Percentiles rank a stretch among this genome's conserved stretches.
Conservation (phyloP, 2,329 filamentous ascomycete genomes). For the Geoglossum cookeanum region DNA sequence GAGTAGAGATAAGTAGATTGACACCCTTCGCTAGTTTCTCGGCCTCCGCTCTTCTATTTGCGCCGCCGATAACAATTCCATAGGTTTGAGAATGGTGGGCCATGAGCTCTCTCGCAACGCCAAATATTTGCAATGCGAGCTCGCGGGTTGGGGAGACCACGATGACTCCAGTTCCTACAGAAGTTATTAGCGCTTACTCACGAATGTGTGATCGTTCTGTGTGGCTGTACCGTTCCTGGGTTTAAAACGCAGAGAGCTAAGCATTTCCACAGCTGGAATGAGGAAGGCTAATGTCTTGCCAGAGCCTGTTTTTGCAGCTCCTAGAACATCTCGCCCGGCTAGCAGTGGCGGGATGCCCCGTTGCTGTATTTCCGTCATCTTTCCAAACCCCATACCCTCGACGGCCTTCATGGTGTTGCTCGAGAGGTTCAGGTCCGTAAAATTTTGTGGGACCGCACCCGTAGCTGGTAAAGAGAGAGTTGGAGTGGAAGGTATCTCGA, state of each 20-base stretch:
- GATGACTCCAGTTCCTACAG: conserved; percentile 59
- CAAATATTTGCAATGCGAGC: conserved; percentile 87
- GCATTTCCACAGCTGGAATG: conserved; percentile 85
- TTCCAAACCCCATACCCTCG: conserved; percentile 78
- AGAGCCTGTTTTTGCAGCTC: conserved; percentile 87
- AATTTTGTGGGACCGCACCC: conserved; percentile 45
- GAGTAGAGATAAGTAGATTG: conserved; percentile 85
- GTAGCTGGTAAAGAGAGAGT: conserved; percentile 39
- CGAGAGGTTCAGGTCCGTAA: conserved; percentile 67
- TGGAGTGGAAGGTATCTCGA: conserved; percentile 18
- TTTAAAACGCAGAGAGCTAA: conserved; percentile 80
- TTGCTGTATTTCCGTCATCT: conserved; percentile 88
- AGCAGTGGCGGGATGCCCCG: conserved; percentile 73
- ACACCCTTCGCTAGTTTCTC: conserved; percentile 90
- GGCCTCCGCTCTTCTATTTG: conserved; percentile 74
- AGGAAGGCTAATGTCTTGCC: conserved; percentile 93
- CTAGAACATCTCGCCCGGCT: conserved; percentile 79
- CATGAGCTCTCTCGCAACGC: conserved; percentile 85
- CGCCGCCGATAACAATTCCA: conserved; percentile 89
- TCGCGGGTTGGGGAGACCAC: conserved; percentile 88
- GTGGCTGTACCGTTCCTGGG: conserved; percentile 50
- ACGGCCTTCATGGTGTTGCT: conserved; percentile 81
- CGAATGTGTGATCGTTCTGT: not conserved
- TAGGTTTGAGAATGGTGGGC: conserved; percentile 85
- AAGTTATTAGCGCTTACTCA: conserved; percentile 5